These are phyloP conservation scores for Kazachstania africana DNA, from an alignment of 805 yeast species.

Conservation along the genomic window DNA sequence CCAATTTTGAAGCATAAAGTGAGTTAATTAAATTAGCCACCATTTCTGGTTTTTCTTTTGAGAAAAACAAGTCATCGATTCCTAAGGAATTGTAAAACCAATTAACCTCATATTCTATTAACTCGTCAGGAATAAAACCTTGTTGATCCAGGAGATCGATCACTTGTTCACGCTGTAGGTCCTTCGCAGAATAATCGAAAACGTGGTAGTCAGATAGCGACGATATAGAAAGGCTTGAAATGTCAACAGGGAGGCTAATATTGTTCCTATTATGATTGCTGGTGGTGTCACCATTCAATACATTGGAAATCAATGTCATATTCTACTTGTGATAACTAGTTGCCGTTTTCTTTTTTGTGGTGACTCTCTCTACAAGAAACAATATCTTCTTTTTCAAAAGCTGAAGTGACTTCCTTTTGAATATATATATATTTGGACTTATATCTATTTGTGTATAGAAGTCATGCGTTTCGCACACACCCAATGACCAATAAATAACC, in stretches of 20 bases:
- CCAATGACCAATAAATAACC: too few species aligned
- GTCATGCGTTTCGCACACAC: too few species aligned
- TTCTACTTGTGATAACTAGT: background rate
- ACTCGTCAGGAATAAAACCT: constrained; percentile 81
- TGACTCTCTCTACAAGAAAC: too few species aligned
- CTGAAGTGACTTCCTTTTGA: too few species aligned
- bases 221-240: constrained; percentile 31
- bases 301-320: constrained; percentile 1
- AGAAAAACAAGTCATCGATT: constrained; percentile 85
- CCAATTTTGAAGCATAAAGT: constrained; percentile 83
- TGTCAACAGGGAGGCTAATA: constrained; percentile 22
- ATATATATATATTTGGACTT: too few species aligned
- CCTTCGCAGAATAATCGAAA: constrained; percentile 68
- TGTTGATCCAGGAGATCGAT: constrained; percentile 68
- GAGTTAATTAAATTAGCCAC: constrained; percentile 81
- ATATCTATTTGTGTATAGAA: too few species aligned
- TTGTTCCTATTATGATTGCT: background rate
- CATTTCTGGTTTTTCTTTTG: constrained; percentile 68
- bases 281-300: too few species aligned
- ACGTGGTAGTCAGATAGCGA: constrained; percentile 57
- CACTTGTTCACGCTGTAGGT: constrained; percentile 68
- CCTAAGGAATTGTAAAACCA: constrained; percentile 87
- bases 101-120: constrained; percentile 74
- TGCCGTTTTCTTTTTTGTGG: constrained; percentile 45
- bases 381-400: too few species aligned